These are phyloP conservation scores for Cordyceps cicadae DNA, from an alignment of 2,329 filamentous ascomycete species.

Conservation along the genomic window DNA sequence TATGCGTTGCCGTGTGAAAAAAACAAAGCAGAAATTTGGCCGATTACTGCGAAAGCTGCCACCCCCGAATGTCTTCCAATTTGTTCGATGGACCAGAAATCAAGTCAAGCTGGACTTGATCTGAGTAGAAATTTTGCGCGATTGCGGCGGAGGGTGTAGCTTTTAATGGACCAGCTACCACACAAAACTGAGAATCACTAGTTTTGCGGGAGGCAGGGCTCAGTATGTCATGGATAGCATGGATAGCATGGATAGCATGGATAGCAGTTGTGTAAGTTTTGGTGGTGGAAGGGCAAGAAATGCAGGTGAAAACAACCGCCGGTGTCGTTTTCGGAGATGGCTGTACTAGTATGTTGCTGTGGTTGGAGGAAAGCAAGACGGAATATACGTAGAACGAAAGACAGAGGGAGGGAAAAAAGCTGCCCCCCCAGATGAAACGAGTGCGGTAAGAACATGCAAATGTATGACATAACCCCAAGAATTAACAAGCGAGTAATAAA, in stretches of 20 bases:
- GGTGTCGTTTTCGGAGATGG: background rate
- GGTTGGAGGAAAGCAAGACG: background rate
- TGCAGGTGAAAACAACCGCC: background rate
- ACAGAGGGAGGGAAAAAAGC: background rate
- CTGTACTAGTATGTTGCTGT: background rate
- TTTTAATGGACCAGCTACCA: background rate
- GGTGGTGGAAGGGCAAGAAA: background rate
- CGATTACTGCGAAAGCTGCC: background rate
- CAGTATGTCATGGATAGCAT: background rate
- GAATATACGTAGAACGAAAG: background rate
- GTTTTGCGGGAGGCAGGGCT: background rate
- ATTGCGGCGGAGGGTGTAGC: background rate
- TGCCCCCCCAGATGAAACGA: background rate
- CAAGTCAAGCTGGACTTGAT: too few relatives aligned
- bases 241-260: background rate
- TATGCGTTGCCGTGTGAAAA: too few relatives aligned
- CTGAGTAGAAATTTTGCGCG: background rate
- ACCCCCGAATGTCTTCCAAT: background rate
- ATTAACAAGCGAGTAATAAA: background rate
- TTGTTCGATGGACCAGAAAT: background rate
- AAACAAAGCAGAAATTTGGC: background rate
- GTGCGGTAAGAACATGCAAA: background rate
- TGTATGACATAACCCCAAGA: background rate
- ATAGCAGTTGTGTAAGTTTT: background rate
- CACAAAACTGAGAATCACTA: background rate